phyloP scores from a whole-genome alignment of 2,329 filamentous ascomycete genomes.

The Chaetomium globosum region DNA sequence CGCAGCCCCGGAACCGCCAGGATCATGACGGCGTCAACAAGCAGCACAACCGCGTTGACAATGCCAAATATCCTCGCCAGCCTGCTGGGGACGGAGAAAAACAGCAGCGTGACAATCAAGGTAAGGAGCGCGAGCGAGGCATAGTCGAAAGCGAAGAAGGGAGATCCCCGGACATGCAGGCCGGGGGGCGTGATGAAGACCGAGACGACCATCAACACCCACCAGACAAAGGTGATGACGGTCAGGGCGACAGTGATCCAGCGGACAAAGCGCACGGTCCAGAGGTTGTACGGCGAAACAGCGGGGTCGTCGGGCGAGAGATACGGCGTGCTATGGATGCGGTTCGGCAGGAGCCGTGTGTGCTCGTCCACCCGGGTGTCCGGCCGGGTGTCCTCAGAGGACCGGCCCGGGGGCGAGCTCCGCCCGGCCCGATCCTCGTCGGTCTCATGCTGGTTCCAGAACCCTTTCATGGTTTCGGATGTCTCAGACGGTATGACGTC shows the following conservation, averaged over 20 bases:
- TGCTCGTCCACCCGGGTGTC: conserved; percentile 52
- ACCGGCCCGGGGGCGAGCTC: conserved; percentile 8
- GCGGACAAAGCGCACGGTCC: conserved; percentile 80
- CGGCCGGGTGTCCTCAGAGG: conserved; percentile 39
- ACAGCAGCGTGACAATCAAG: conserved; percentile 75
- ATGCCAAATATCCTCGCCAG: conserved; percentile 74
- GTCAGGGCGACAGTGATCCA: conserved; percentile 78
- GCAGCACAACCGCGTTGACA: conserved; percentile 66
- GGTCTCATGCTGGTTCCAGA: conserved; percentile 19
- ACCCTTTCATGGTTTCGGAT: conserved; percentile 19
- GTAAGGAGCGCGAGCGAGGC: conserved; percentile 76
- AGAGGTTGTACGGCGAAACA: conserved; percentile 92
- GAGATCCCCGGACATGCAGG: conserved; percentile 84
- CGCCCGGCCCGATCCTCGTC: conserved; percentile 11
- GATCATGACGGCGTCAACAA: conserved; percentile 78
- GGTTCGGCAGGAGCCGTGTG: conserved; percentile 70
- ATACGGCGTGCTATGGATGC: conserved; percentile 61
- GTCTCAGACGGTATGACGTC: conserved; percentile 8
- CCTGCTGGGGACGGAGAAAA: conserved; percentile 83
- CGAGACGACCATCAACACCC: conserved; percentile 84
- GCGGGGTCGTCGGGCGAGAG: conserved; percentile 79
- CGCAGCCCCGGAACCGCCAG: conserved; percentile 73
- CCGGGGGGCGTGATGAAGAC: conserved; percentile 88
- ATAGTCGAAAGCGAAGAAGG: conserved; percentile 86
- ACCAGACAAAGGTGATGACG: conserved; percentile 81